A percentile compares a stretch with the other conserved stretches of the same genome.
Evolutionary conservation across 345 rosid genomes (phyloP).

Genomic region (Heritiera littoralis): DNA sequence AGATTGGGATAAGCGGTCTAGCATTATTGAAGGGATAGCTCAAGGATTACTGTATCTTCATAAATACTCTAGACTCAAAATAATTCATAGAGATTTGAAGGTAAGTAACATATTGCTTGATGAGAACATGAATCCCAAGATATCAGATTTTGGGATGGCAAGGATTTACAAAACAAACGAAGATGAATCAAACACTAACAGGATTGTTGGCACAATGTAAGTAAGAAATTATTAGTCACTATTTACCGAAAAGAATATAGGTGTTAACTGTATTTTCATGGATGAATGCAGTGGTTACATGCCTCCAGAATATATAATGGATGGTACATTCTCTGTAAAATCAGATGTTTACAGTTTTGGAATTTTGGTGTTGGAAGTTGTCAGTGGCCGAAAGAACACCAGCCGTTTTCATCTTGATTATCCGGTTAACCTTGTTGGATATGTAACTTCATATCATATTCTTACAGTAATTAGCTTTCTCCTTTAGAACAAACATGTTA

Average conservation of each 20-base stretch:
- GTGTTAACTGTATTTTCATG: neutral
- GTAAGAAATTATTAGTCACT: neutral
- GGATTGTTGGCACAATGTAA: neutral
- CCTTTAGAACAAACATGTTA: neutral
- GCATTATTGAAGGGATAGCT: slow-evolving; percentile 18
- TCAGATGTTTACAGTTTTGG: slow-evolving; percentile 12
- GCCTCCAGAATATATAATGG: slow-evolving; percentile 9
- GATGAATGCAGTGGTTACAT: slow-evolving; percentile 1
- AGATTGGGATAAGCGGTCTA: neutral
- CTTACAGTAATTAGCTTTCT: neutral
- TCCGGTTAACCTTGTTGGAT: slow-evolving; percentile 4
- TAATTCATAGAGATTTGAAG: slow-evolving; percentile 12
- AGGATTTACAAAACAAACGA: slow-evolving; percentile 6
- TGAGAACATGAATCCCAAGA: slow-evolving; percentile 8
- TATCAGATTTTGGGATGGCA: slow-evolving; percentile 13
- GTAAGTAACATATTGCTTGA: slow-evolving; percentile 6
- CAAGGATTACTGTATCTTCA: slow-evolving; percentile 16
- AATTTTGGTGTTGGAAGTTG: slow-evolving; percentile 5
- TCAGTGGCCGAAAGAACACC: neutral
- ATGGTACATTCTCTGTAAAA: neutral
- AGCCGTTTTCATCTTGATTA: neutral
- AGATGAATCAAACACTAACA: neutral
- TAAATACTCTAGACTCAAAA: slow-evolving; percentile 2
- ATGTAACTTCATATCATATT: neutral
- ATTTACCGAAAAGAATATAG: neutral